Conservation (phyloP, 805 yeast species). For the Lachancea meyersii region DNA sequence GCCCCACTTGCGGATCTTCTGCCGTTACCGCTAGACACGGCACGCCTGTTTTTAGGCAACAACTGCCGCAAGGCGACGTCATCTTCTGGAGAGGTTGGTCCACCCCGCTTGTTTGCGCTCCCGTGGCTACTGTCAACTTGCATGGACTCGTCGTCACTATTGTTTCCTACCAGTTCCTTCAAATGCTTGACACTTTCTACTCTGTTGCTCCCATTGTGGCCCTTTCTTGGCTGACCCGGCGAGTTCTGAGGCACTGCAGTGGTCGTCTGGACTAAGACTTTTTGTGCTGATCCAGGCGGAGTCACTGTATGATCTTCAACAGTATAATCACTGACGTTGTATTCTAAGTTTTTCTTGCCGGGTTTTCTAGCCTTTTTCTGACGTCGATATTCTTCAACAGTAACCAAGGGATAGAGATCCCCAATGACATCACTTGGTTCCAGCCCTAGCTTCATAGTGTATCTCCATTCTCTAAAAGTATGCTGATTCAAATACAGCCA, state of each 20-base stretch:
- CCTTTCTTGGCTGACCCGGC: conserved; percentile 95
- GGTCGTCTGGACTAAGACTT: conserved; percentile 21
- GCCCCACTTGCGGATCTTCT: conserved; percentile 32
- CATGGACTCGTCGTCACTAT: conserved; percentile 28
- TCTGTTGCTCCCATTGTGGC: conserved; percentile 30
- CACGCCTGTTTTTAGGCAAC: conserved; percentile 29
- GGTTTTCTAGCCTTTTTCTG: conserved; percentile 40
- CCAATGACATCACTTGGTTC: conserved; percentile 61
- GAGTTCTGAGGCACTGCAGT: conserved; percentile 75
- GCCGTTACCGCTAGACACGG: conserved; percentile 21
- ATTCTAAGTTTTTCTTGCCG: conserved; percentile 19
- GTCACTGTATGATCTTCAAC: conserved; percentile 22
- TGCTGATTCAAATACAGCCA: conserved; percentile 96
- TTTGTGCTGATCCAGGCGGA: conserved; percentile 34
- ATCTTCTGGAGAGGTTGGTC: conserved; percentile 14
- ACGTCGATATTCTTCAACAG: conserved; percentile 54
- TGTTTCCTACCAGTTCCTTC: conserved; percentile 14
- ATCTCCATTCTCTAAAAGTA: conserved; percentile 94
- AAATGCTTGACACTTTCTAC: conserved; percentile 30
- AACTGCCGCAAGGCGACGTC: conserved; percentile 25
- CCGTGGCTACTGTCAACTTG: conserved; percentile 23
- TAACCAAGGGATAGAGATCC: conserved; percentile 56
- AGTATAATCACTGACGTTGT: conserved; percentile 14
- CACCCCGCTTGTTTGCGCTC: conserved; percentile 12
- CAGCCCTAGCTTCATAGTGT: conserved; percentile 75